Evolutionary conservation across 371 early-diverging fungal genomes (phyloP), one percentile per base, ranked within the genome.

Genomic region (Sporodiniella umbellata): DNA sequence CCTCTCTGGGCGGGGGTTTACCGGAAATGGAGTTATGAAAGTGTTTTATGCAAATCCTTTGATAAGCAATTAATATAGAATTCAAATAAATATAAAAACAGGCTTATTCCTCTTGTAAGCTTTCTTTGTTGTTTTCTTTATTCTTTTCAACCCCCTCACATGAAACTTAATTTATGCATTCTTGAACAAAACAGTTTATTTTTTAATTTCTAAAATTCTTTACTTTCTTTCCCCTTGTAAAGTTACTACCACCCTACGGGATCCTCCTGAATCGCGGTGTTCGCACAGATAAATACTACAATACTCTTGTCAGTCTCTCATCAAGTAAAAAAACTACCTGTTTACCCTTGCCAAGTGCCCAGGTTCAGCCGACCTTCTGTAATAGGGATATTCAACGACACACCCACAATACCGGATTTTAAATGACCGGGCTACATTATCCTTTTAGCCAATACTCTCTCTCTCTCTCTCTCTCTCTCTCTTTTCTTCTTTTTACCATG

Each of bases 291-390:
- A 40, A 7, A 40, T 40, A 19, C 40, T 40, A 19, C 7, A 5
- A 40, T 8, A 15, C 10, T 37, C n/a, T n/a, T 15, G 15, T 17
- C 1, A 37, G 17, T n/a, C n/a, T n/a, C n/a, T n/a, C n/a, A n/a
- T n/a, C 12, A 37, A 2, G 15, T n/a, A 37, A 37, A 37, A 37
- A 25, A 51, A 12, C 7, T 35, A 2, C 35, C 35, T 35, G 5
- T 35, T 72, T 79, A 84, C 88, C 95, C 96, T 75, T 92, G 93
- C 93, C 93, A 92, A n/a, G 85, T 89, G n/a, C 92, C 93, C 10
- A 90, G 69, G 18, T 83, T 86, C 14, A 96, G 64, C 24, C 67
- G 63, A 1, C 95, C 94, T 30, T 92, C 75, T 8, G 78, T 78
- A 35, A 96, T 87, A 0, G 96, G 96, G 37, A 96, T 89, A 54